A percentile compares a stretch with the other conserved stretches of the same genome.
These are phyloP conservation scores for Acanthamoeba sp. DNA, from an alignment of 208 protist genomes.

Conservation along the genomic window DNA sequence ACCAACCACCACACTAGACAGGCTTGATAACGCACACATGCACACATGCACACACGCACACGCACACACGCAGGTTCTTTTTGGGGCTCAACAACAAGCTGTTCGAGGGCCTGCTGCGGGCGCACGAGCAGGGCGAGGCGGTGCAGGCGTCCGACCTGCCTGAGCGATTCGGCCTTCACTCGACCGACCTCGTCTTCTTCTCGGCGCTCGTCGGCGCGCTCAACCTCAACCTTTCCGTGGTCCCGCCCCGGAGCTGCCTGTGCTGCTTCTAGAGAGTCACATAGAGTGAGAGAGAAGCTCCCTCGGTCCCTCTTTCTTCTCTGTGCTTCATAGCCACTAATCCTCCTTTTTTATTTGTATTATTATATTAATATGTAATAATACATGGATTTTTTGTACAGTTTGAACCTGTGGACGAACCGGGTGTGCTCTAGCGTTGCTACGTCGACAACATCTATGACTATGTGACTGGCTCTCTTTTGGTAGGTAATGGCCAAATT, in stretches of 20 bases:
- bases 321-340: no score
- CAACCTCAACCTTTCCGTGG: not conserved
- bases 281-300: no score
- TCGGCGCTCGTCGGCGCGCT: not conserved
- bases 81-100: conserved; percentile 22
- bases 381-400: no score
- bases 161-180: not conserved
- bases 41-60: not conserved
- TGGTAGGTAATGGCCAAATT: no score
- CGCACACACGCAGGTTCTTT: not conserved
- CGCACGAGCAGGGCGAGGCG: not conserved
- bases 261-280: no score
- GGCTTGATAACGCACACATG: not conserved
- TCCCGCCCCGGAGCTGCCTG: not conserved
- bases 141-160: not conserved
- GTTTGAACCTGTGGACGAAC: no score
- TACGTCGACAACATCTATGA: no score
- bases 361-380: no score
- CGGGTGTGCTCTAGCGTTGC: no score
- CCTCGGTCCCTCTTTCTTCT: no score
- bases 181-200: not conserved
- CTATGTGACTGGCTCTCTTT: no score
- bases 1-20: not conserved
- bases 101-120: conserved; percentile 14
- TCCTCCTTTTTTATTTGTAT: no score